These are phyloP conservation scores for Huntiella moniliformis DNA, from an alignment of 2,329 filamentous ascomycete species.

Conservation along the genomic window DNA sequence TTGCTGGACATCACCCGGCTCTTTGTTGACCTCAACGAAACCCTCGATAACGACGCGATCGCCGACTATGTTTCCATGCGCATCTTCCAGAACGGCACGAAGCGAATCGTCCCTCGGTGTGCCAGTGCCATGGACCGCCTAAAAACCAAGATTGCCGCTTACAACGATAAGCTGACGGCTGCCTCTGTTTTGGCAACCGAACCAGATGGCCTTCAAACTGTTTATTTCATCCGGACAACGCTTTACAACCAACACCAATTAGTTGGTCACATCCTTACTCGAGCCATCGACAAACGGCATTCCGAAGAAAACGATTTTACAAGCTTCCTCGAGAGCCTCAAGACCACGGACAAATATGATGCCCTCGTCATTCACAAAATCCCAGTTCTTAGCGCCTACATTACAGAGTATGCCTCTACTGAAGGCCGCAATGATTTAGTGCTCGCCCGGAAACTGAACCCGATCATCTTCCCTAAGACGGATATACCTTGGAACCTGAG, in stretches of 20 bases:
- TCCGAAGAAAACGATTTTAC: slow-evolving; percentile 55
- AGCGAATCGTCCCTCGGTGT: slow-evolving; percentile 54
- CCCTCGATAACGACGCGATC: slow-evolving; percentile 20
- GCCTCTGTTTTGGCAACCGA: slow-evolving; percentile 48
- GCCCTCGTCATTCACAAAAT: slow-evolving; percentile 58
- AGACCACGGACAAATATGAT: slow-evolving; percentile 60
- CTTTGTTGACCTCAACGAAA: slow-evolving; percentile 47
- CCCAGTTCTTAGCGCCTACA: slow-evolving; percentile 58
- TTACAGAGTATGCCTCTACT: slow-evolving; percentile 59
- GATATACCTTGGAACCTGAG: slow-evolving; percentile 52
- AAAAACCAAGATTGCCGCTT: slow-evolving; percentile 54
- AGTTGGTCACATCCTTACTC: slow-evolving; percentile 60
- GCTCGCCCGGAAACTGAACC: slow-evolving; percentile 53
- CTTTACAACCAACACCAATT: slow-evolving; percentile 80
- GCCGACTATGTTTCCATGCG: slow-evolving; percentile 36
- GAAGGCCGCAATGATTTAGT: slow-evolving; percentile 49
- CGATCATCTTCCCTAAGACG: slow-evolving; percentile 47
- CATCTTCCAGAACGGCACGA: slow-evolving; percentile 33
- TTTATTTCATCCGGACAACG: slow-evolving; percentile 64
- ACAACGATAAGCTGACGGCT: slow-evolving; percentile 59
- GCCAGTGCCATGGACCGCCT: slow-evolving; percentile 58
- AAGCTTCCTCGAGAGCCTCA: slow-evolving; percentile 47
- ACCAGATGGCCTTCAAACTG: slow-evolving; percentile 51
- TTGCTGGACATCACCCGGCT: slow-evolving; percentile 70
- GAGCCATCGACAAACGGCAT: slow-evolving; percentile 58